These are phyloP conservation scores for Scutellaria baicalensis DNA, from an alignment of 257 asterid genomes.

Conservation along the genomic window DNA sequence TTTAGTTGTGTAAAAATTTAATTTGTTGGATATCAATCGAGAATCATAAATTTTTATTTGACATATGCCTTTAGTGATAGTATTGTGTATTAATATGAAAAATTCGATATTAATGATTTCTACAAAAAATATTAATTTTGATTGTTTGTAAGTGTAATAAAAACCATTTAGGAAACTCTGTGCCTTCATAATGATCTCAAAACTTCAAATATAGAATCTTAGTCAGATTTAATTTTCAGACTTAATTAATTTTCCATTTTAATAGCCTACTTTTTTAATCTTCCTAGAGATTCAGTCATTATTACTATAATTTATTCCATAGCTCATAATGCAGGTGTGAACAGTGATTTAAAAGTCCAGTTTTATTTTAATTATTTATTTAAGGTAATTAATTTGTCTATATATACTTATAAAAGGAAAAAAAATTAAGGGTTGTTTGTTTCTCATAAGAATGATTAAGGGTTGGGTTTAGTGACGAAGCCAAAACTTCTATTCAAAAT, in stretches of 20 bases:
- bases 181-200: slow-evolving; percentile 15
- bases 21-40: not conserved
- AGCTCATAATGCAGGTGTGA: not conserved
- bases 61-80: not conserved
- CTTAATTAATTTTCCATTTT: not conserved
- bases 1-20: slow-evolving; percentile 14
- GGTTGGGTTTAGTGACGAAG: too few species aligned
- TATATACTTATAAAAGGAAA: too few species aligned
- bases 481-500: too few species aligned
- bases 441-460: too few species aligned
- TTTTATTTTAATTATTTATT: not conserved
- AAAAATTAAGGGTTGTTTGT: too few species aligned
- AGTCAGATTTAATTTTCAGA: slow-evolving; percentile 10
- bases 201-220: slow-evolving; percentile 11
- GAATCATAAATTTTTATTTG: slow-evolving; percentile 10
- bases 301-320: not conserved
- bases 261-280: not conserved
- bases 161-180: slow-evolving; percentile 4
- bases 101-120: slow-evolving; percentile 8
- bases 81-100: slow-evolving; percentile 4
- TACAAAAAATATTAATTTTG: not conserved
- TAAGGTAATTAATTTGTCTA: not conserved
- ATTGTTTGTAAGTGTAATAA: slow-evolving; percentile 19
- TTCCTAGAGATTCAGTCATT: slow-evolving; percentile 8
- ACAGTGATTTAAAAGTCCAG: not conserved